Percentiles rank a stretch among this genome's conserved stretches.
phyloP scores from a whole-genome alignment of 2,329 filamentous ascomycete species.

The Monosporascus sp. region DNA sequence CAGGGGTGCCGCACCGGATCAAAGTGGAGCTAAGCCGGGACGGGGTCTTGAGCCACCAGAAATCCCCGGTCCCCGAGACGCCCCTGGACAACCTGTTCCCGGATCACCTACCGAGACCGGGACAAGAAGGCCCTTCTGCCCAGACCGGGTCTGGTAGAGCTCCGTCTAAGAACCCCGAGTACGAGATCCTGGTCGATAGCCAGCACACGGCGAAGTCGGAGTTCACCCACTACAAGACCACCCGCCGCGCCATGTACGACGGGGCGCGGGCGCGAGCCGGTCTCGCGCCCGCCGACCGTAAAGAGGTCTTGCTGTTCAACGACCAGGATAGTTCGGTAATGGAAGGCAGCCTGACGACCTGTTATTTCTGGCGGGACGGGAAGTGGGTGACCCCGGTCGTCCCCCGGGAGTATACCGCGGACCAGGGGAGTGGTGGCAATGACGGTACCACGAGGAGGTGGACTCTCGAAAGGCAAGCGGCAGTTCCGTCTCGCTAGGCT shows the following conservation, averaged over 20 bases:
- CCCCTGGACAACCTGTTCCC: constrained; percentile 50
- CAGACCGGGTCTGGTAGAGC: constrained; percentile 4
- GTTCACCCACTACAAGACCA: constrained; percentile 87
- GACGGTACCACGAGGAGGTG: constrained; percentile 77
- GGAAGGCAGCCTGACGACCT: constrained; percentile 79
- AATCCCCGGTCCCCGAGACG: constrained; percentile 17
- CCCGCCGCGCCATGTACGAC: constrained; percentile 65
- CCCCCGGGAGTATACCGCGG: constrained; percentile 29
- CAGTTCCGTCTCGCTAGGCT: neutral
- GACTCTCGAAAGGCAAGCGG: constrained; percentile 62
- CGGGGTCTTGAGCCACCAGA: constrained; percentile 41
- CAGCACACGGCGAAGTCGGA: constrained; percentile 41
- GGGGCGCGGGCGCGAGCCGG: constrained; percentile 57
- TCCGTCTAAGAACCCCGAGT: constrained; percentile 27
- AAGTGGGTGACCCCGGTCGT: constrained; percentile 77
- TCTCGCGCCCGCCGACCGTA: constrained; percentile 44
- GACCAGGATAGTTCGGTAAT: constrained; percentile 58
- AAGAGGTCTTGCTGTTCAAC: constrained; percentile 75
- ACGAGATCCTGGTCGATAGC: constrained; percentile 40
- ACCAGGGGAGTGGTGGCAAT: constrained; percentile 65
- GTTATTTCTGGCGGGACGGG: constrained; percentile 70
- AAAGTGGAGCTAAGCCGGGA: constrained; percentile 48
- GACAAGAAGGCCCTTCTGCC: constrained; percentile 8
- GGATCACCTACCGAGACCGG: constrained; percentile 43
- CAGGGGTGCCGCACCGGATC: constrained; percentile 39